Evolutionary conservation across 495 filamentous ascomycete species (phyloP).

Genomic region (Hypoxylon lenormandii): DNA sequence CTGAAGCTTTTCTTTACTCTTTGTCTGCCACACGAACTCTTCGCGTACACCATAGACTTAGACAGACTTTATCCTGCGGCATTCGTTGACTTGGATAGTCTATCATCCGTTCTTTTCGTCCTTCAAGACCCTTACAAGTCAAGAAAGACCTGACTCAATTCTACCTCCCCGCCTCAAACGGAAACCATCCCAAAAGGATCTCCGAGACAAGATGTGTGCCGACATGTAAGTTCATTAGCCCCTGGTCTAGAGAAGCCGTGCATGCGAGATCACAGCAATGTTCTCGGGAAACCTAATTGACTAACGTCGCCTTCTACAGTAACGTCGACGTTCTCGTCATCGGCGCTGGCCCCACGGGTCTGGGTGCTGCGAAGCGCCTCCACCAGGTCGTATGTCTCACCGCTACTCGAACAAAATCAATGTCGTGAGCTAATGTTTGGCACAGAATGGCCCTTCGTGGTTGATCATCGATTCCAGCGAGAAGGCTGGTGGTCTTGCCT

Average conservation of each 20-base stretch:
- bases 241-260: neutral
- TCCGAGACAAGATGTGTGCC: constrained; percentile 48
- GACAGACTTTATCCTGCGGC: constrained; percentile 44
- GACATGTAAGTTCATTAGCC: constrained; percentile 49
- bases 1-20: constrained; percentile 24
- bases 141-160: constrained; percentile 13
- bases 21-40: constrained; percentile 35
- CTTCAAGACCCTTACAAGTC: constrained; percentile 20
- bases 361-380: constrained; percentile 96
- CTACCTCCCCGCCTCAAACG: constrained; percentile 32
- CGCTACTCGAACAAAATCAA: constrained; percentile 29
- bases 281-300: constrained; percentile 30
- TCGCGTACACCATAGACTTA: constrained; percentile 40
- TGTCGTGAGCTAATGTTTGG: constrained; percentile 46
- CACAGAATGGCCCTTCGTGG: constrained; percentile 89
- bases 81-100: constrained; percentile 48
- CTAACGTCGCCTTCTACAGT: constrained; percentile 60
- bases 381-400: constrained; percentile 84
- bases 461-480: constrained; percentile 93
- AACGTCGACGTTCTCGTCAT: constrained; percentile 98
- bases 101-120: constrained; percentile 38
- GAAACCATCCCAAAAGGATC: constrained; percentile 24
- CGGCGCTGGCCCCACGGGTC: constrained; percentile 94
- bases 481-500: constrained; percentile 94
- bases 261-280: neutral